A percentile compares a stretch with the other conserved stretches of the same genome.
Conservation (phyloP, 1,284 basidiomycete species). For the Ustilago nuda region DNA sequence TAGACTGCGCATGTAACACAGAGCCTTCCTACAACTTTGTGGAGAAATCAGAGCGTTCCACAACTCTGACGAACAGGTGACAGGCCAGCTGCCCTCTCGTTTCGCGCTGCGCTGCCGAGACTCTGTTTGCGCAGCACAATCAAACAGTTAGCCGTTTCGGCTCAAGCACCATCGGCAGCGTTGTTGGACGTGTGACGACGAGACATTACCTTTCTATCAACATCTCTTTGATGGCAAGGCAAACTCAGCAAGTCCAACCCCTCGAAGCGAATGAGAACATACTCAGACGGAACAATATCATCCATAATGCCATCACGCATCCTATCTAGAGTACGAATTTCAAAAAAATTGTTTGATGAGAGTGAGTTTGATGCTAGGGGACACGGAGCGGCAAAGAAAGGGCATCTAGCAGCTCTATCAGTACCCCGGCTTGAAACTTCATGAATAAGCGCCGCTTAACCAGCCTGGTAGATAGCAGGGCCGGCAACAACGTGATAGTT, state of each 20-base stretch:
- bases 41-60: background rate
- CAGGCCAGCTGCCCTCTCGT: slow-evolving; percentile 1
- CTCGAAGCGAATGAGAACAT: no score
- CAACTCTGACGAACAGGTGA: slow-evolving; percentile 3
- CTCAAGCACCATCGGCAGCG: background rate
- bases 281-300: no score
- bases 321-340: no score
- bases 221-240: background rate
- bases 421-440: background rate
- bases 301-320: no score
- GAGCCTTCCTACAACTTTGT: background rate
- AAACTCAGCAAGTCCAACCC: background rate
- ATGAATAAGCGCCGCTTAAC: slow-evolving; percentile 16
- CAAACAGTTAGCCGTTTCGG: background rate
- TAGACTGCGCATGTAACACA: no score
- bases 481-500: slow-evolving; percentile 56
- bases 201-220: background rate
- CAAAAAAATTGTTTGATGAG: no score
- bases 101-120: background rate
- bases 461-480: slow-evolving; percentile 58
- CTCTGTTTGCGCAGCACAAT: background rate
- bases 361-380: background rate
- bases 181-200: slow-evolving; percentile 1
- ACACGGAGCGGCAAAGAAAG: background rate
- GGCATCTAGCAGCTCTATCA: background rate